Base-by-base conservation (phyloP, 805 yeast genomes). In the Monosporozyma yasuniensis region DNA sequence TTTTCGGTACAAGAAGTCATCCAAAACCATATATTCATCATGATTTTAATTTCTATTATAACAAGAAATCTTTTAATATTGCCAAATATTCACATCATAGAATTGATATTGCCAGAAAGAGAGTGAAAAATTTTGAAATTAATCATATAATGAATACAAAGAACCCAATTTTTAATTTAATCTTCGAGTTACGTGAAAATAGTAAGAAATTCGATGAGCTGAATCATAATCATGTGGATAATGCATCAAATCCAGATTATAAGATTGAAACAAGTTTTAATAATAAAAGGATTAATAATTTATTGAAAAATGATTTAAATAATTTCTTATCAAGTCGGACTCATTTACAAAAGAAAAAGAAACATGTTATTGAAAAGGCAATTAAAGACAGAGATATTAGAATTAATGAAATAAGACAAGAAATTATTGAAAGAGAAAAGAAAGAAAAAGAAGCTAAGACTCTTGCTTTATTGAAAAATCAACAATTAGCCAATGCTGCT, bases 61-160 rank as follows among this genome's bases (percentile, higher is more conserved):
- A 66, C 62, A 46, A 57, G 14, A 42, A 32, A 60, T 44, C 47
- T 12, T 77, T 83, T 53, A 83, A 84, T 64, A 72, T 85, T 38
- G 78, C 72, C 12, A 78, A 69, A 39, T 81, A 80, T 61, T 81
- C 87, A 0, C 64, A 69, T 21, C 72, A 72, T 37, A 68, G 87
- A 47, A 54, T 72, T 16, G 62, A 59, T 8, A 54, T 68, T 14
- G 63, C 78, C 3, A 57, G 64, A 53, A 70, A 60, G 47, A 64
- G 60, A 54, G 72, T 63, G 1, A 25, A 49, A 16, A 55, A 56
- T 10, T 61, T 54, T 47, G 69, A 65, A 48, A 45, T 54, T 16
- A 55, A 48, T 42, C 55, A 56, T 45, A 49, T 56, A 42, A 49
- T 52, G 34, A 37, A 47, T n/a, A 51, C 54, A 44, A 56, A 56